These are phyloP conservation scores for Obelidium mucronatum DNA, from an alignment of 192 early-diverging fungal species.

Conservation along the genomic window DNA sequence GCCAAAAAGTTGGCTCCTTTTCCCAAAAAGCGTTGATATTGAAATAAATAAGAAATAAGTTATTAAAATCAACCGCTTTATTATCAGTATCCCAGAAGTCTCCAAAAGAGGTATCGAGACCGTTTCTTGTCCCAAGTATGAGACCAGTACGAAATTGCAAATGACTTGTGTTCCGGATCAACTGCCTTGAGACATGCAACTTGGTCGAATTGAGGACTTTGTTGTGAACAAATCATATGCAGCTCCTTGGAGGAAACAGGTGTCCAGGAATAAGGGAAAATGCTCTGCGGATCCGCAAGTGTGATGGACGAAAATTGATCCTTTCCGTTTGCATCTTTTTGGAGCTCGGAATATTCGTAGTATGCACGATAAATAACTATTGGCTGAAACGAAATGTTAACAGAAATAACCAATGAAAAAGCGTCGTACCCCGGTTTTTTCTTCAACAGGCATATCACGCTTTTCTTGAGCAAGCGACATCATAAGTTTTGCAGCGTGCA, in stretches of 20 bases:
- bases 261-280: conserved; percentile 25
- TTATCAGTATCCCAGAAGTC: neutral
- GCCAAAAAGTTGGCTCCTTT: conserved; percentile 38
- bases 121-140: conserved; percentile 17
- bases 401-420: neutral
- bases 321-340: neutral
- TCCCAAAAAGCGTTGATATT: conserved; percentile 1
- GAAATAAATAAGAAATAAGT: neutral
- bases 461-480: conserved; percentile 16
- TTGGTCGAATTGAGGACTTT: conserved; percentile 5
- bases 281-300: conserved; percentile 5
- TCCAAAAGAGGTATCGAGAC: neutral
- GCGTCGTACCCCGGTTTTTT: conserved; percentile 32
- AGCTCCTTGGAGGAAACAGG: neutral
- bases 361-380: neutral
- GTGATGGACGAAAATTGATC: neutral
- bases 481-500: conserved; percentile 34
- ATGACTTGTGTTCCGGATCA: conserved; percentile 19
- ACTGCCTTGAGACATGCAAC: neutral
- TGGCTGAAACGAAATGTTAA: neutral
- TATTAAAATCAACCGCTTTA: neutral
- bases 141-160: conserved; percentile 18
- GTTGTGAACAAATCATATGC: neutral
- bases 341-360: neutral
- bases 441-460: conserved; percentile 22